These are phyloP conservation scores for Dissophora globulifera DNA, from an alignment of 192 early-diverging fungal genomes.

Conservation along the genomic window DNA sequence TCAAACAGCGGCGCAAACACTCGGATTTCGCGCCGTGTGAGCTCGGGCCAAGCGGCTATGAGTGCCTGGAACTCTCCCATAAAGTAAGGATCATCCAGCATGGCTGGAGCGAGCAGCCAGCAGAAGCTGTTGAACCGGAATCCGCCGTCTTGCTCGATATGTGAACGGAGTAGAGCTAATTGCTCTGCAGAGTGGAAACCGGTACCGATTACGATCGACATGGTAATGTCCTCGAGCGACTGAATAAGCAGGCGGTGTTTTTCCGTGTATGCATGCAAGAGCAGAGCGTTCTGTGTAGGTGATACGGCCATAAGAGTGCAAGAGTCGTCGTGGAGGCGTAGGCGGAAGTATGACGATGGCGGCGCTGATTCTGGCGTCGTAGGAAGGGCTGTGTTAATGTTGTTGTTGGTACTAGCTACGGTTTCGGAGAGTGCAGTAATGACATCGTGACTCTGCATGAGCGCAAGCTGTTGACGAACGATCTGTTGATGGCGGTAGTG, in stretches of 20 bases:
- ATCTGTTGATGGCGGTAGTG: slow-evolving; percentile 6
- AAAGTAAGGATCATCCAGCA: slow-evolving; percentile 5
- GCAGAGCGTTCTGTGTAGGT: background rate
- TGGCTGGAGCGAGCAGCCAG: slow-evolving; percentile 3
- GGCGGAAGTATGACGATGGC: background rate
- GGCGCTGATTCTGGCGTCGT: background rate
- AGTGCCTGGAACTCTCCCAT: slow-evolving; percentile 4
- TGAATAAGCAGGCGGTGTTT: slow-evolving; percentile 8
- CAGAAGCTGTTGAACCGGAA: background rate
- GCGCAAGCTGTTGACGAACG: background rate
- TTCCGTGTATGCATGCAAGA: slow-evolving; percentile 12
- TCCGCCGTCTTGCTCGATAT: slow-evolving; percentile 7
- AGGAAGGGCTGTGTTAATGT: background rate
- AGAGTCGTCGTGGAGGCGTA: slow-evolving; percentile 5
- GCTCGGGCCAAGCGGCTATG: background rate
- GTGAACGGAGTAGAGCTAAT: background rate
- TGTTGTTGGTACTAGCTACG: background rate
- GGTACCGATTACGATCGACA: slow-evolving; percentile 2
- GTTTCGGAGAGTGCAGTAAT: background rate
- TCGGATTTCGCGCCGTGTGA: slow-evolving; percentile 12
- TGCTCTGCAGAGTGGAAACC: slow-evolving; percentile 11
- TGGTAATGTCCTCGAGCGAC: slow-evolving; percentile 10
- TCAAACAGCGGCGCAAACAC: slow-evolving; percentile 19
- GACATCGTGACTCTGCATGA: too few relatives aligned
- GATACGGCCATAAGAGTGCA: slow-evolving; percentile 9